Conservation (phyloP, 306 rosid genomes). For the Sicyos edulis region DNA sequence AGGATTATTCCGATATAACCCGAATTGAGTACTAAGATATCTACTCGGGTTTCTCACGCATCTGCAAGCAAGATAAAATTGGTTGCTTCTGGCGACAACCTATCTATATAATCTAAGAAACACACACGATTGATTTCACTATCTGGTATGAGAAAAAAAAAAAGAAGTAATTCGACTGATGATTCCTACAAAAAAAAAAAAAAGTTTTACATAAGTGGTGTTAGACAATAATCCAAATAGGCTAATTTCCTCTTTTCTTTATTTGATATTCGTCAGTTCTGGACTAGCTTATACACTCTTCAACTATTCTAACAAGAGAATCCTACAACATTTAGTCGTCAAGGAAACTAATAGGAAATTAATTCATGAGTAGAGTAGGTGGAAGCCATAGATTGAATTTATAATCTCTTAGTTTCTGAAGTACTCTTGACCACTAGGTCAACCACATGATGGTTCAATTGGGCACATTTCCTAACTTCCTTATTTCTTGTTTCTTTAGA, state of each 20-base stretch:
- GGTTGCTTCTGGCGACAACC: not conserved
- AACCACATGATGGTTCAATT: too few species aligned
- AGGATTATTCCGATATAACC: not conserved
- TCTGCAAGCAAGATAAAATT: not conserved
- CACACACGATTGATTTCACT: not conserved
- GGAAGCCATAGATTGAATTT: too few species aligned
- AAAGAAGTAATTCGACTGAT: not conserved
- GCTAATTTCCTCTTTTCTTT: too few species aligned
- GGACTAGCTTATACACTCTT: too few species aligned
- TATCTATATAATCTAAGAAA: not conserved
- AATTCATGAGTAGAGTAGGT: too few species aligned
- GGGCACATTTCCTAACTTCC: not conserved
- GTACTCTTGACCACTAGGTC: too few species aligned
- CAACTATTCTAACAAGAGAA: too few species aligned
- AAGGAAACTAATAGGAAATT: too few species aligned
- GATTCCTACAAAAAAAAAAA: not conserved
- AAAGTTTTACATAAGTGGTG: not conserved
- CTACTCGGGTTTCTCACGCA: not conserved
- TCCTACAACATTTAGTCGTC: too few species aligned
- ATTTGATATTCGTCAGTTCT: too few species aligned
- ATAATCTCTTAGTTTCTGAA: too few species aligned
- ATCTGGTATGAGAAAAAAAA: not conserved
- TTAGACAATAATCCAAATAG: not conserved
- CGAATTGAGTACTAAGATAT: not conserved
- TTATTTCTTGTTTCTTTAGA: not conserved